phyloP scores from a whole-genome alignment of 2,329 filamentous ascomycete genomes.

The Apiospora arundinis region DNA sequence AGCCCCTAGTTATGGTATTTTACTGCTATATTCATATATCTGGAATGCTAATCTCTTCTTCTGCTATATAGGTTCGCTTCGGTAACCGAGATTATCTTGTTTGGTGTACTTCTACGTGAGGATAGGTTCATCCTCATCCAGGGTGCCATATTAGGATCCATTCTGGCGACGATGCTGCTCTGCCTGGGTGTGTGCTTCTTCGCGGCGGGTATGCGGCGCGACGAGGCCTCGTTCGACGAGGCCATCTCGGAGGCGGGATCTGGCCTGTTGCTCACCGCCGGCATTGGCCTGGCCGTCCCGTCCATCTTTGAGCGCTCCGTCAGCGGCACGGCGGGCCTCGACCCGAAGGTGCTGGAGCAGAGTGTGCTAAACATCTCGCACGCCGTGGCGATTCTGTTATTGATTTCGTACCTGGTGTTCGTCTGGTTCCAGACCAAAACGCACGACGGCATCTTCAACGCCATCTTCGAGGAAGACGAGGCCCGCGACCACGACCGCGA shows the following conservation, averaged over 20 bases:
- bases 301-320: conserved; percentile 63
- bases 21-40: too few relatives aligned
- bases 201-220: conserved; percentile 71
- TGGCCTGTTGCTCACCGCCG: conserved; percentile 78
- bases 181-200: conserved; percentile 85
- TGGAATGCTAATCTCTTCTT: too few relatives aligned
- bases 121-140: conserved; percentile 73
- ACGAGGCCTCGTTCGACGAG: conserved; percentile 75
- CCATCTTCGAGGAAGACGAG: conserved; percentile 75
- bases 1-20: too few relatives aligned
- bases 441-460: conserved; percentile 79
- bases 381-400: conserved; percentile 72
- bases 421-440: conserved; percentile 78
- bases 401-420: conserved; percentile 71
- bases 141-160: conserved; percentile 82
- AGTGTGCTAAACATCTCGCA: conserved; percentile 72
- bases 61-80: conserved; percentile 62
- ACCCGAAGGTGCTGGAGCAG: conserved; percentile 48
- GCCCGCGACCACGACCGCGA: conserved; percentile 68
- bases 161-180: conserved; percentile 80
- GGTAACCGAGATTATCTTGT: conserved; percentile 81
- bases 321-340: conserved; percentile 36
- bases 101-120: conserved; percentile 67
- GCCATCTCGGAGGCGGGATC: conserved; percentile 81
- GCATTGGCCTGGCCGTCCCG: conserved; percentile 61